These are phyloP conservation scores for Sideroxylon spinosum DNA, from an alignment of 179 eudicot genomes.

Conservation along the genomic window DNA sequence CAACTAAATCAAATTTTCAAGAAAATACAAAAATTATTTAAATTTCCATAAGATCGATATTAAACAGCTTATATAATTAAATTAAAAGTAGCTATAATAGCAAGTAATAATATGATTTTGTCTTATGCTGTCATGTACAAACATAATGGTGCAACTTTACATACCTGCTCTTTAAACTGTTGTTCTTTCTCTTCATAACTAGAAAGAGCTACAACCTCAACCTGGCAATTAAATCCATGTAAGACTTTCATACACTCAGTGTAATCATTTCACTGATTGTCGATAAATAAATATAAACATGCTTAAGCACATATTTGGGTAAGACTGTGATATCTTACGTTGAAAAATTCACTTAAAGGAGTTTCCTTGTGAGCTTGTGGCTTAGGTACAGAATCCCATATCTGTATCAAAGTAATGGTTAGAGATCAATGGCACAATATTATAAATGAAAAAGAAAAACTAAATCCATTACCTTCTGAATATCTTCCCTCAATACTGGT, in stretches of 20 bases:
- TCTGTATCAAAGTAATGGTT: slow-evolving; percentile 37
- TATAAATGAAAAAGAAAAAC: neutral
- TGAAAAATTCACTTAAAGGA: slow-evolving; percentile 88
- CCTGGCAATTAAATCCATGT: slow-evolving; percentile 42
- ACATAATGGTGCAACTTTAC: neutral
- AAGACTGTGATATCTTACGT: slow-evolving; percentile 49
- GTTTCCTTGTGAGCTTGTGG: slow-evolving; percentile 89
- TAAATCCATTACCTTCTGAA: slow-evolving; percentile 66
- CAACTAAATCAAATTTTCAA: neutral
- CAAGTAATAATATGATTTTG: neutral
- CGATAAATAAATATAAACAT: neutral
- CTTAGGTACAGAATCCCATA: slow-evolving; percentile 97
- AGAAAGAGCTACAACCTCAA: slow-evolving; percentile 91
- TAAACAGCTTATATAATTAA: neutral
- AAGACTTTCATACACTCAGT: neutral
- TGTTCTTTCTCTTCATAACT: slow-evolving; percentile 98
- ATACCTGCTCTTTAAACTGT: slow-evolving; percentile 90
- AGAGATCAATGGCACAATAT: neutral
- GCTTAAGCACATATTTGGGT: slow-evolving; percentile 7
- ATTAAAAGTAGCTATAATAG: neutral
- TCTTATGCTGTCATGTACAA: neutral
- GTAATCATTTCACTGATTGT: too few species aligned
- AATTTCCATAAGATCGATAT: neutral
- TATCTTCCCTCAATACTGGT: slow-evolving; percentile 92
- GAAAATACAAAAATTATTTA: neutral